These are phyloP conservation scores for Waltergamsia citrina DNA, from an alignment of 2,329 filamentous ascomycete species.

Conservation along the genomic window DNA sequence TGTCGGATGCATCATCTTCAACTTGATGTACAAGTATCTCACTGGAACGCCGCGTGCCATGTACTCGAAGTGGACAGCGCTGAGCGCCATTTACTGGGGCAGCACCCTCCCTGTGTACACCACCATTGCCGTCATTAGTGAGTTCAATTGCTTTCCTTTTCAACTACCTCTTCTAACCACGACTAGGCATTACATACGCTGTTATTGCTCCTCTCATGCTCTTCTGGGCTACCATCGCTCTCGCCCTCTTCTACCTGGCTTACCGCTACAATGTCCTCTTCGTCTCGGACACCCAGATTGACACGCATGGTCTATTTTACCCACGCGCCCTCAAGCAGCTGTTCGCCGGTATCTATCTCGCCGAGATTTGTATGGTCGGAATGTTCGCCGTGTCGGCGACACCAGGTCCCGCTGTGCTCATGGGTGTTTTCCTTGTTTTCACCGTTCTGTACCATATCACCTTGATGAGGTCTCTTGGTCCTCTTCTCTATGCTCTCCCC, in stretches of 20 bases:
- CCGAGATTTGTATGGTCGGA: conserved; percentile 70
- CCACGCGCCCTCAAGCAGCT: conserved; percentile 82
- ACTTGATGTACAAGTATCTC: conserved; percentile 58
- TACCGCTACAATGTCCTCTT: conserved; percentile 85
- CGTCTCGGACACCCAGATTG: conserved; percentile 67
- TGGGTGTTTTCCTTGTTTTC: conserved; percentile 68
- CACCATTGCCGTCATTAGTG: conserved; percentile 62
- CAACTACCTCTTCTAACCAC: not conserved
- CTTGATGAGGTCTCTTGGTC: conserved; percentile 58
- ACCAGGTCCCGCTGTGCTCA: conserved; percentile 62
- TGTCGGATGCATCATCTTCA: conserved; percentile 55
- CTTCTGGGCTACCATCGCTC: conserved; percentile 67
- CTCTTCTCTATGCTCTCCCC: conserved; percentile 64
- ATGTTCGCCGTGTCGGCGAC: conserved; percentile 64
- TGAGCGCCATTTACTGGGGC: conserved; percentile 67
- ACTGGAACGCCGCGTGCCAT: conserved; percentile 71
- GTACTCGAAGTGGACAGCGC: conserved; percentile 61
- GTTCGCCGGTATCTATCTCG: conserved; percentile 71
- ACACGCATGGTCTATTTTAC: conserved; percentile 84
- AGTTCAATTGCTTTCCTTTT: conserved; percentile 9
- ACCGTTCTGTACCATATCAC: conserved; percentile 68
- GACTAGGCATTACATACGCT: conserved; percentile 60
- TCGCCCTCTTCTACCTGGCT: conserved; percentile 72
- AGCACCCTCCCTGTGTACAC: conserved; percentile 67
- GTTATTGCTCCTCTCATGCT: conserved; percentile 78